Conservation (phyloP, 2,329 filamentous ascomycete species). For the Colletotrichum sp. region DNA sequence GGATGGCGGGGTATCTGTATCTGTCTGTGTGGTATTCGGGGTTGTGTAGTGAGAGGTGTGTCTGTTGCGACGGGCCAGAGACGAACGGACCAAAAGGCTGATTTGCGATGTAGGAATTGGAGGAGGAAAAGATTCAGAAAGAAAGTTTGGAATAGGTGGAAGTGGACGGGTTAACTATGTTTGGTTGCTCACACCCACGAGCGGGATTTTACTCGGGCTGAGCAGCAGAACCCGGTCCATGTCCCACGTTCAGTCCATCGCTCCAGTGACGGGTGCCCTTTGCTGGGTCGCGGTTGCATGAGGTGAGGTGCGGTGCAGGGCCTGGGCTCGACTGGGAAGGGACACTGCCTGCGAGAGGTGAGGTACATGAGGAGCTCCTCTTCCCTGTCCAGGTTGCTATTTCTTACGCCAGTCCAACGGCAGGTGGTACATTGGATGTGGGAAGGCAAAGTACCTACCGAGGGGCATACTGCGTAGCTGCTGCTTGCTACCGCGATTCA, state of each 20-base stretch:
- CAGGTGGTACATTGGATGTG: background rate
- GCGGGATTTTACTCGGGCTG: constrained; percentile 22
- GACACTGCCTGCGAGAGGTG: background rate
- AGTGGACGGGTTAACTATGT: constrained; percentile 17
- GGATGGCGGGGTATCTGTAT: constrained; percentile 17
- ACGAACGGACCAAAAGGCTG: background rate
- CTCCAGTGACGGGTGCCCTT: background rate
- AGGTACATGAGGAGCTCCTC: constrained; percentile 5
- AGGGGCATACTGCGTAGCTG: background rate
- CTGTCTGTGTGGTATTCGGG: background rate
- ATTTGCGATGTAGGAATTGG: background rate
- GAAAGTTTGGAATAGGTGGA: constrained; percentile 4
- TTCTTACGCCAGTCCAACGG: background rate
- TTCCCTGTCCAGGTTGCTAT: background rate
- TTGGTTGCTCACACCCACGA: constrained; percentile 8
- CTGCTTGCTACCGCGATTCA: background rate
- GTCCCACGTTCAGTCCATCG: background rate
- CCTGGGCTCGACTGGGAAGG: background rate
- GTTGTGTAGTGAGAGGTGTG: background rate
- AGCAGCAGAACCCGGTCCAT: background rate
- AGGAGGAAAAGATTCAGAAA: background rate
- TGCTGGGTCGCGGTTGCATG: constrained; percentile 1
- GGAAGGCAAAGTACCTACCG: background rate
- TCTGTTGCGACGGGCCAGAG: background rate
- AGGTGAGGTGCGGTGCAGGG: background rate